Conservation (phyloP, 768 basidiomycete genomes). For the Phaeotremella fagi region DNA sequence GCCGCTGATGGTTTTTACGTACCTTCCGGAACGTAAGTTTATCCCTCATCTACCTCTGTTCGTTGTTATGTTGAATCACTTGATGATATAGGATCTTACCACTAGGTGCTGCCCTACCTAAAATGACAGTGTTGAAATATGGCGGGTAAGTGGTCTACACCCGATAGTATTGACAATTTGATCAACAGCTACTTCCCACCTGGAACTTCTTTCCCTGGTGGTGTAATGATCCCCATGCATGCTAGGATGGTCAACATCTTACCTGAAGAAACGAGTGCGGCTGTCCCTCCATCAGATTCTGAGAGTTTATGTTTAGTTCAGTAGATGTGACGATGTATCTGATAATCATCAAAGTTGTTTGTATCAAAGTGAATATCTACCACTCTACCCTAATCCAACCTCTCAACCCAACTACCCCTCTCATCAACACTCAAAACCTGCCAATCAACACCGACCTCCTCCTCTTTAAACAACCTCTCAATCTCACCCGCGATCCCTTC, state of each 20-base stretch:
- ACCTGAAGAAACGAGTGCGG: constrained; percentile 34
- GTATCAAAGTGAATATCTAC: not conserved
- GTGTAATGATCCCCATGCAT: constrained; percentile 44
- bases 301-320: constrained; percentile 37
- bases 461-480: constrained; percentile 62
- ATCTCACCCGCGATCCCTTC: constrained; percentile 81
- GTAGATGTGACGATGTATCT: not conserved
- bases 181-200: constrained; percentile 41
- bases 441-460: constrained; percentile 82
- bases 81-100: constrained; percentile 28
- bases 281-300: not conserved
- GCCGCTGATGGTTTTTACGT: constrained; percentile 37
- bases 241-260: constrained; percentile 46
- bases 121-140: constrained; percentile 46
- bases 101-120: constrained; percentile 42
- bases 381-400: constrained; percentile 7
- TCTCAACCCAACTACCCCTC: constrained; percentile 47
- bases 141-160: constrained; percentile 34
- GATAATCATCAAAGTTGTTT: not conserved
- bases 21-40: constrained; percentile 39
- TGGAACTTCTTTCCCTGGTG: constrained; percentile 45
- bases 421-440: constrained; percentile 68
- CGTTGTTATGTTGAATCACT: not conserved
- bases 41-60: not conserved
- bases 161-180: not conserved